Evolutionary conservation across 768 basidiomycete genomes (phyloP).

Genomic region (Suillus subaureus): DNA sequence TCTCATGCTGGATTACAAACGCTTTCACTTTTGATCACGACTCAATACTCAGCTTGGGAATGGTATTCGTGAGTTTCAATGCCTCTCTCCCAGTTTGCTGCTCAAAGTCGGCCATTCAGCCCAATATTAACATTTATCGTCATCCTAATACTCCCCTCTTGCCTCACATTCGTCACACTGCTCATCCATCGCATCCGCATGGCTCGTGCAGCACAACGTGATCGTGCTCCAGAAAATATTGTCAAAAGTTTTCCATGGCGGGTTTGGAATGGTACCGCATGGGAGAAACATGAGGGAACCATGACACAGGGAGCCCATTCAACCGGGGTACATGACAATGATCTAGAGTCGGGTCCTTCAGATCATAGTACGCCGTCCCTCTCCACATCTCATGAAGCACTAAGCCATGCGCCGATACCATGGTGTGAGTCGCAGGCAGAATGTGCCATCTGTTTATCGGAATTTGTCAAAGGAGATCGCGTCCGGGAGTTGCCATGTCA

Average conservation of each 20-base stretch:
- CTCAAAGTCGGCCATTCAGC: slow-evolving; percentile 38
- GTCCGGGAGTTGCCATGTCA: slow-evolving; percentile 92
- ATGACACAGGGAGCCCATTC: slow-evolving; percentile 30
- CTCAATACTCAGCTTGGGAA: slow-evolving; percentile 84
- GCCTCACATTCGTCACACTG: slow-evolving; percentile 86
- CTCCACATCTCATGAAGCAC: slow-evolving; percentile 28
- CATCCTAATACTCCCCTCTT: slow-evolving; percentile 87
- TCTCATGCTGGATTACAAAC: slow-evolving; percentile 78
- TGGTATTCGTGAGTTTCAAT: slow-evolving; percentile 77
- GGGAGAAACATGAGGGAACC: slow-evolving; percentile 69
- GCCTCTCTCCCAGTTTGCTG: slow-evolving; percentile 4
- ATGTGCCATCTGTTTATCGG: slow-evolving; percentile 91
- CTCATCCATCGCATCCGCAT: slow-evolving; percentile 87
- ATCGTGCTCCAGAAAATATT: slow-evolving; percentile 80
- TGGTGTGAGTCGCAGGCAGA: slow-evolving; percentile 86
- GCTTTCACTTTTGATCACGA: slow-evolving; percentile 73
- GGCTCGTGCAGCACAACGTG: slow-evolving; percentile 77
- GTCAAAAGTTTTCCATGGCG: slow-evolving; percentile 81
- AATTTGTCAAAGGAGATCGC: slow-evolving; percentile 84
- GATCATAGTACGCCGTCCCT: slow-evolving; percentile 24
- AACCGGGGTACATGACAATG: slow-evolving; percentile 27
- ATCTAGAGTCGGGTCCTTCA: slow-evolving; percentile 40
- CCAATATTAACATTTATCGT: slow-evolving; percentile 86
- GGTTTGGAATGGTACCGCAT: slow-evolving; percentile 79
- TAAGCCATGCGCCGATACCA: slow-evolving; percentile 41